phyloP scores from a whole-genome alignment of 1,139 yeast genomes.

The Zygosaccharomyces pseudobailii region DNA sequence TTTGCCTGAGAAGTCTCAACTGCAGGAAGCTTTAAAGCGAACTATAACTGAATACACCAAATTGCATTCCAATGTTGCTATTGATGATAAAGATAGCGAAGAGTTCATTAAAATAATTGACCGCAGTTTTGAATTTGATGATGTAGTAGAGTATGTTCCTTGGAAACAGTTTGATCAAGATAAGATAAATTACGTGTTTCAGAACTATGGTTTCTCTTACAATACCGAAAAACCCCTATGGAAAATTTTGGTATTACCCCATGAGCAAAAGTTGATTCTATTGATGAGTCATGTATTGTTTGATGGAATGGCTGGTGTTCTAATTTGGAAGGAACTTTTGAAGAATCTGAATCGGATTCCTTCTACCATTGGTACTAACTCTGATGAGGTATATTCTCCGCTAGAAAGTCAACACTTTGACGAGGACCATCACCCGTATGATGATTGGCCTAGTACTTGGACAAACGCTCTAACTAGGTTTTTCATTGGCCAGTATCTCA shows the following conservation, averaged over 20 bases:
- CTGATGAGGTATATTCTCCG: constrained; percentile 3
- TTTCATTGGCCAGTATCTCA: constrained; percentile 12
- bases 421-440: constrained; percentile 7
- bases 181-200: constrained; percentile 20
- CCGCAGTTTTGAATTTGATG: constrained; percentile 13
- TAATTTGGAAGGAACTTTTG: constrained; percentile 21
- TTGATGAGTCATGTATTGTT: constrained; percentile 26
- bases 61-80: constrained; percentile 20
- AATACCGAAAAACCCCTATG: constrained; percentile 21
- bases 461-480: constrained; percentile 8
- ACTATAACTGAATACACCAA: constrained; percentile 16
- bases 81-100: constrained; percentile 5
- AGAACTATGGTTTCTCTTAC: constrained; percentile 18
- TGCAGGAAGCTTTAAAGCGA: constrained; percentile 13
- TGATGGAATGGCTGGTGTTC: constrained; percentile 29
- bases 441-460: constrained; percentile 9
- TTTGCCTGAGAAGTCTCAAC: constrained; percentile 13
- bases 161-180: constrained; percentile 16
- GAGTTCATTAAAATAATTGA: constrained; percentile 9
- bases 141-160: constrained; percentile 20
- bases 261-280: constrained; percentile 15
- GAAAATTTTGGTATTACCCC: constrained; percentile 23
- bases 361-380: neutral
- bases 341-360: constrained; percentile 7
- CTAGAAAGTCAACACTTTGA: neutral